A percentile compares a stretch with the other conserved stretches of the same genome.
Evolutionary conservation across 2,329 filamentous ascomycete species (phyloP).

Genomic region (Arachnomyces sp.): DNA sequence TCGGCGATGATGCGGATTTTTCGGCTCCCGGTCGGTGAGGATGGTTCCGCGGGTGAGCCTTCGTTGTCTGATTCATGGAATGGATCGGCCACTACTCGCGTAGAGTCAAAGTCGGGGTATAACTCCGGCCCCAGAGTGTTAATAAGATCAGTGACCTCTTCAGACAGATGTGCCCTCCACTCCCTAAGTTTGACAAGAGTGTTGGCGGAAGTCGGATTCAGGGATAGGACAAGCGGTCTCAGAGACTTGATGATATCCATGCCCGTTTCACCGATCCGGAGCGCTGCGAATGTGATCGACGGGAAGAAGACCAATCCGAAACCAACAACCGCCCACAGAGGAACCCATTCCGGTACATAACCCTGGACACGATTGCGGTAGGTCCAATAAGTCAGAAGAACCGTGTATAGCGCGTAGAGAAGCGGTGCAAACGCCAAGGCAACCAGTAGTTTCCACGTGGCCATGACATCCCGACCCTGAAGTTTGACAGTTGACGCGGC

Average conservation of each 20-base stretch:
- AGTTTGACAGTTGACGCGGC: constrained; percentile 84
- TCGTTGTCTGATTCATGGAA: constrained; percentile 29
- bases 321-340: constrained; percentile 68
- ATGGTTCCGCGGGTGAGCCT: constrained; percentile 14
- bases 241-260: constrained; percentile 98
- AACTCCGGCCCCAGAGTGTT: constrained; percentile 93
- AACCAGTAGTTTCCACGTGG: constrained; percentile 90
- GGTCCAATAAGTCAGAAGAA: constrained; percentile 66
- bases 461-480: constrained; percentile 80
- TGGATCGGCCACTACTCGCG: constrained; percentile 56
- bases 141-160: constrained; percentile 82
- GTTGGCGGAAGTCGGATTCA: constrained; percentile 77
- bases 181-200: constrained; percentile 71
- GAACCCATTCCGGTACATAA: constrained; percentile 70
- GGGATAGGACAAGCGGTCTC: constrained; percentile 73
- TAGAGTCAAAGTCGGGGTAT: constrained; percentile 88
- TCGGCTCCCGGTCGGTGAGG: constrained; percentile 13
- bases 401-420: constrained; percentile 74
- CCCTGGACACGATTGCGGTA: constrained; percentile 76
- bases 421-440: constrained; percentile 74
- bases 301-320: constrained; percentile 76
- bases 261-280: constrained; percentile 93
- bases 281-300: constrained; percentile 80
- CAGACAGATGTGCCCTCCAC: constrained; percentile 64
- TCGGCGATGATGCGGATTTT: constrained; percentile 11